phyloP scores from a whole-genome alignment of 2,329 filamentous ascomycete genomes.

The Cryoendolithus antarcticus region DNA sequence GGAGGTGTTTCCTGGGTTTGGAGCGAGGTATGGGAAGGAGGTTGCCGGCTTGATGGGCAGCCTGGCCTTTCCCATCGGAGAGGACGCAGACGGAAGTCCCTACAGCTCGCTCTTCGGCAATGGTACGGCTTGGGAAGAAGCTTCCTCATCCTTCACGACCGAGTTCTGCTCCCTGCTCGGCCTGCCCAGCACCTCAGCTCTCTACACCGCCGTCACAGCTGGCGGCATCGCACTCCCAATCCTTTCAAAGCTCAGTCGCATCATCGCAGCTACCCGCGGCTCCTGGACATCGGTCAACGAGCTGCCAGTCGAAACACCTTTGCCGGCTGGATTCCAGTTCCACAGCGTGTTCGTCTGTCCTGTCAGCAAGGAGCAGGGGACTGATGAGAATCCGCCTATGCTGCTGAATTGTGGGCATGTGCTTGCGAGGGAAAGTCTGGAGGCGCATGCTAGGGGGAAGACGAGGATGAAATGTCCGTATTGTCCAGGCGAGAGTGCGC shows the following conservation, averaged over 20 bases:
- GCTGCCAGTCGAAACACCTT: conserved; percentile 59
- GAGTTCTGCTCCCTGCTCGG: conserved; percentile 66
- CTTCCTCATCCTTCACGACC: conserved; percentile 59
- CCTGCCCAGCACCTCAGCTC: conserved; percentile 77
- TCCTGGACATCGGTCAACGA: conserved; percentile 93
- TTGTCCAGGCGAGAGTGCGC: conserved; percentile 71
- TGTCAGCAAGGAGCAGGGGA: conserved; percentile 92
- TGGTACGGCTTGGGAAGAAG: conserved; percentile 64
- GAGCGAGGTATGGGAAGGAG: conserved; percentile 61
- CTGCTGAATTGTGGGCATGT: conserved; percentile 95
- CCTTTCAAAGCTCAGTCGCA: conserved; percentile 74
- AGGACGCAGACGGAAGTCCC: conserved; percentile 63
- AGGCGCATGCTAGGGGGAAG: conserved; percentile 62
- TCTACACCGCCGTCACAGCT: conserved; percentile 86
- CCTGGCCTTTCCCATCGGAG: conserved; percentile 52
- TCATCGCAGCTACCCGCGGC: conserved; percentile 78
- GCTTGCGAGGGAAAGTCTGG: conserved; percentile 71
- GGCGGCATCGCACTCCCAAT: conserved; percentile 84
- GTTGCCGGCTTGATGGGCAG: conserved; percentile 72
- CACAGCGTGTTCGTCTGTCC: conserved; percentile 97
- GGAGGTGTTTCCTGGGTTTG: conserved; percentile 61
- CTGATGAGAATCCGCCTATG: conserved; percentile 86
- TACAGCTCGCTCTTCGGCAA: conserved; percentile 71
- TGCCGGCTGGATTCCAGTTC: conserved; percentile 57
- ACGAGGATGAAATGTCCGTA: conserved; percentile 86